A percentile compares a stretch with the other conserved stretches of the same genome.
Evolutionary conservation across 805 yeast species (phyloP).

Genomic region (Saccharomycopsis synnaedendra): DNA sequence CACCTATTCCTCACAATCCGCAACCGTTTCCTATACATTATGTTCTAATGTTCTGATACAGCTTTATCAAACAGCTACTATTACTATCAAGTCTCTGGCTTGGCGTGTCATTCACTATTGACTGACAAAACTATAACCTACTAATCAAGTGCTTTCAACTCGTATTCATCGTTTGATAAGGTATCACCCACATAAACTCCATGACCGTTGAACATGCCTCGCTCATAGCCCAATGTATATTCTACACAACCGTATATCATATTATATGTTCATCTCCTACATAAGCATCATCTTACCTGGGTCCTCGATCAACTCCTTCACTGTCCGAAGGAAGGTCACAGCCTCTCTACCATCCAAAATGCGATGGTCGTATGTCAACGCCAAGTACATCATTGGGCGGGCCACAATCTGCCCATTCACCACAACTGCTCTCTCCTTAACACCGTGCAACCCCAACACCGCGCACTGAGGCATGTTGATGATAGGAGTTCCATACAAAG

Average conservation of each 20-base stretch:
- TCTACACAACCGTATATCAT: background rate
- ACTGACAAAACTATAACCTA: too few species aligned
- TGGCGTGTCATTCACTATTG: too few species aligned
- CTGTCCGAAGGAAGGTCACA: constrained; percentile 89
- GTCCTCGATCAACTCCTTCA: constrained; percentile 95
- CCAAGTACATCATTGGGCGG: constrained; percentile 99
- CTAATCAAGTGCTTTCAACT: too few species aligned
- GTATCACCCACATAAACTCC: too few species aligned
- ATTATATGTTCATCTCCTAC: constrained; percentile 17
- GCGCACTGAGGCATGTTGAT: constrained; percentile 98
- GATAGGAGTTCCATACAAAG: constrained; percentile 95
- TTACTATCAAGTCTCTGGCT: too few species aligned
- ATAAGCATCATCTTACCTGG: constrained; percentile 92
- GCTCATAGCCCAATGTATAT: too few species aligned
- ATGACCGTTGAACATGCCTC: too few species aligned
- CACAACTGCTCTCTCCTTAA: constrained; percentile 94
- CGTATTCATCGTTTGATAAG: too few species aligned
- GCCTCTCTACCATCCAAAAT: constrained; percentile 98
- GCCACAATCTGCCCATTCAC: constrained; percentile 92
- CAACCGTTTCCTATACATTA: too few species aligned
- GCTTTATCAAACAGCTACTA: too few species aligned
- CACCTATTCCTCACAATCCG: too few species aligned
- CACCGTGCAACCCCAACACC: constrained; percentile 94
- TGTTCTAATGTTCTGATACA: too few species aligned
- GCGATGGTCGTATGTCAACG: constrained; percentile 97